These are phyloP conservation scores for Calonectria naviculata DNA, from an alignment of 2,329 filamentous ascomycete genomes.

Conservation along the genomic window DNA sequence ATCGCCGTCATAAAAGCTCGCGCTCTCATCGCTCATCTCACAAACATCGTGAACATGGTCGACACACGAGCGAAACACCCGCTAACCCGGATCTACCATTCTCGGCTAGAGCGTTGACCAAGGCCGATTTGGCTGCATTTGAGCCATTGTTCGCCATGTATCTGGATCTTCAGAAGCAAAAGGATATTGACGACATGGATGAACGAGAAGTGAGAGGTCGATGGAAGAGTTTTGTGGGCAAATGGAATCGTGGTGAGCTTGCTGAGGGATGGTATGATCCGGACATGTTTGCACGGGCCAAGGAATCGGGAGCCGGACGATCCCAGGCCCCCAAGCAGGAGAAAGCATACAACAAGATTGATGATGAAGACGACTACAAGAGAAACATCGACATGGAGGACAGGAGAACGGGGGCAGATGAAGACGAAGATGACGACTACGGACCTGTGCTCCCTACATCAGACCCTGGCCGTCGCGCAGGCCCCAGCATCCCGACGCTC, in stretches of 20 bases:
- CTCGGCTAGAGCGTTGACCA: constrained; percentile 72
- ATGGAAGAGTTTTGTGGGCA: constrained; percentile 93
- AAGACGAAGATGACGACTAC: constrained; percentile 65
- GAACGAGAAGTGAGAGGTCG: constrained; percentile 82
- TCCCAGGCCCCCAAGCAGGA: constrained; percentile 10
- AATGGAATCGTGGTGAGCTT: constrained; percentile 92
- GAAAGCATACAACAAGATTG: constrained; percentile 6
- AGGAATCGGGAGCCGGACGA: constrained; percentile 39
- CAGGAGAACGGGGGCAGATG: constrained; percentile 38
- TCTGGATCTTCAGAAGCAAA: constrained; percentile 86
- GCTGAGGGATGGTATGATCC: constrained; percentile 96
- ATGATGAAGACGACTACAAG: constrained; percentile 17
- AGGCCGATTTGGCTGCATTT: constrained; percentile 74
- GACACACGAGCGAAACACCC: constrained; percentile 20
- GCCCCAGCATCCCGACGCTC: constrained; percentile 76
- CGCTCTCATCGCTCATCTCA: constrained; percentile 39
- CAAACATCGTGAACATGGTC: constrained; percentile 32
- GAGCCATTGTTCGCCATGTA: constrained; percentile 84
- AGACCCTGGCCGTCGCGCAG: constrained; percentile 41
- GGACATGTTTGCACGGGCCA: constrained; percentile 64
- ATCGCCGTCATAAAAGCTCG: constrained; percentile 26
- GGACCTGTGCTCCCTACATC: constrained; percentile 51
- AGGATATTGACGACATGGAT: constrained; percentile 74
- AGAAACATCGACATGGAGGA: constrained; percentile 17
- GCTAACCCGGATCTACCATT: constrained; percentile 65